These are phyloP conservation scores for Daedalea quercina DNA, from an alignment of 768 basidiomycete species.

Conservation along the genomic window DNA sequence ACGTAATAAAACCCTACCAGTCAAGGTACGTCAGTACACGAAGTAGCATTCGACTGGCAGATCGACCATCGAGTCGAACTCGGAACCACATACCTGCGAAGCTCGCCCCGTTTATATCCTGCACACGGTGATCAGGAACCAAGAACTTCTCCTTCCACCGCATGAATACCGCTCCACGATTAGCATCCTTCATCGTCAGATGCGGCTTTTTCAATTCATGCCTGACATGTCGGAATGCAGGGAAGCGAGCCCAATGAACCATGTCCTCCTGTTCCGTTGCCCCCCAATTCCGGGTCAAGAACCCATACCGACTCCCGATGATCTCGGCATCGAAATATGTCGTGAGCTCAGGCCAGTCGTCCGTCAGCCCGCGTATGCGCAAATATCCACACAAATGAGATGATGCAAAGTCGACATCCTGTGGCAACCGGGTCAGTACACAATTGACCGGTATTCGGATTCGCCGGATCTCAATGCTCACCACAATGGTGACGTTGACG, in stretches of 20 bases:
- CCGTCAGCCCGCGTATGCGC: constrained; percentile 85
- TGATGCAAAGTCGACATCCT: constrained; percentile 87
- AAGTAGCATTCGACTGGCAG: constrained; percentile 1
- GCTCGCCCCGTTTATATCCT: constrained; percentile 91
- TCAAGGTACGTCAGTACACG: neutral
- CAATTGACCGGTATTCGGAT: neutral
- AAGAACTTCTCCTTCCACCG: constrained; percentile 96
- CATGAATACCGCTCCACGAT: constrained; percentile 86
- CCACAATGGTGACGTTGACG: constrained; percentile 87
- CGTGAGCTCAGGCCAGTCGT: constrained; percentile 92
- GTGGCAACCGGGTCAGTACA: constrained; percentile 1
- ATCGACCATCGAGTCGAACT: neutral
- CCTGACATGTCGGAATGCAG: constrained; percentile 78
- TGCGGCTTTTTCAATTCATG: constrained; percentile 73
- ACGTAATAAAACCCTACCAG: constrained; percentile 86
- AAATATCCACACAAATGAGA: constrained; percentile 90
- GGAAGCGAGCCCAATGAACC: constrained; percentile 92
- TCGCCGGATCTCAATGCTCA: constrained; percentile 35
- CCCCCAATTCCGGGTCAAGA: constrained; percentile 86
- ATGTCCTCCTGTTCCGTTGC: constrained; percentile 89
- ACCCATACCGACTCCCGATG: constrained; percentile 86
- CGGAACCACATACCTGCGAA: constrained; percentile 68
- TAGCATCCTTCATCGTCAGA: constrained; percentile 66
- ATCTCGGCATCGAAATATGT: constrained; percentile 98
- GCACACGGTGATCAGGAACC: constrained; percentile 90